Percentiles rank a stretch among this genome's conserved stretches.
Conservation (phyloP, 2,329 filamentous ascomycete genomes). For the Nigrospora osmanthi region DNA sequence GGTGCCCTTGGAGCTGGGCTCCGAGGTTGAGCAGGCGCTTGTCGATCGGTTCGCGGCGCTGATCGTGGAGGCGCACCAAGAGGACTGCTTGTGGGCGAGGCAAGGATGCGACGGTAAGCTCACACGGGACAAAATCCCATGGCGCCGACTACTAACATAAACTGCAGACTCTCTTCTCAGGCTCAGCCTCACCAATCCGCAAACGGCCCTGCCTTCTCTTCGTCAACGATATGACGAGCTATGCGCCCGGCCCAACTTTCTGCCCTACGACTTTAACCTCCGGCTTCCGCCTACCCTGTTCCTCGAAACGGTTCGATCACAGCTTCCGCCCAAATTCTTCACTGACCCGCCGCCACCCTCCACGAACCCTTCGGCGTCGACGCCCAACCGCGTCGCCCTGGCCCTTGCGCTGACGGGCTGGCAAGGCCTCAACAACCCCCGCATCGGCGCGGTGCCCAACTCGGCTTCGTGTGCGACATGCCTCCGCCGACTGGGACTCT, state of each 20-base stretch:
- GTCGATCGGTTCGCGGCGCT: constrained; percentile 69
- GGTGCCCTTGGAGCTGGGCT: constrained; percentile 43
- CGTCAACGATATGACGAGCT: constrained; percentile 59
- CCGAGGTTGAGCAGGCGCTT: constrained; percentile 61
- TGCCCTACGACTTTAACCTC: constrained; percentile 56
- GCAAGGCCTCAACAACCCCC: constrained; percentile 53
- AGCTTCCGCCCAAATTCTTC: constrained; percentile 50
- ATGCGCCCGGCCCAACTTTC: constrained; percentile 41
- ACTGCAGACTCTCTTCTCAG: constrained; percentile 49
- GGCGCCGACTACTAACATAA: neutral
- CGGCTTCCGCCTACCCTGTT: constrained; percentile 45
- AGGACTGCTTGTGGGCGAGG: constrained; percentile 79
- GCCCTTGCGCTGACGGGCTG: constrained; percentile 67
- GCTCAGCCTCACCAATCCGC: constrained; percentile 55
- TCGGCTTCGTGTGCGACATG: constrained; percentile 78
- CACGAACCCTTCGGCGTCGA: constrained; percentile 16
- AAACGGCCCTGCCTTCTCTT: constrained; percentile 48
- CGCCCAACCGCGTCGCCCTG: constrained; percentile 55
- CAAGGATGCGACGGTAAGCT: constrained; percentile 74
- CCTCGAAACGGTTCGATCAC: constrained; percentile 38
- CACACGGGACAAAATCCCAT: constrained; percentile 9
- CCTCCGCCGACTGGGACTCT: constrained; percentile 80
- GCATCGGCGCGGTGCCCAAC: constrained; percentile 56
- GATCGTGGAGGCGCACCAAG: constrained; percentile 67
- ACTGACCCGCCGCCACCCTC: constrained; percentile 28